Percentiles rank a stretch among this genome's conserved stretches.
Conservation (phyloP, 2,329 filamentous ascomycete species). For the Aspergillus pseudoterreus region DNA sequence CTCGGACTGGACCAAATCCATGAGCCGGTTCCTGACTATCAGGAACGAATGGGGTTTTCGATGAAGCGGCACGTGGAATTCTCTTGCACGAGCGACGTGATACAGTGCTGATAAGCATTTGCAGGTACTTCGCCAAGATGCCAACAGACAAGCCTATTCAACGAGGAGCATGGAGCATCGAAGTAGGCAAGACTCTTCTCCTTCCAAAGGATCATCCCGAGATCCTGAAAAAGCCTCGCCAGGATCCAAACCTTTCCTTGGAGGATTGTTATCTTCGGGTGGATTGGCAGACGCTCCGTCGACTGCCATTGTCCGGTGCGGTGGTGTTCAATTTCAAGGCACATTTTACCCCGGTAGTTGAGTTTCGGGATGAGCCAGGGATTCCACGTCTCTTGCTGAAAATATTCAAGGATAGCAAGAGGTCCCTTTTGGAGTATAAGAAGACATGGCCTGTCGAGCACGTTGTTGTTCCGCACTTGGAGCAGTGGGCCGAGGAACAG, state of each 20-base stretch:
- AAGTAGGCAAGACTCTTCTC: slow-evolving; percentile 70
- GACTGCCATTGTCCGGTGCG: slow-evolving; percentile 70
- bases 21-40: slow-evolving; percentile 71
- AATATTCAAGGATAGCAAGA: slow-evolving; percentile 67
- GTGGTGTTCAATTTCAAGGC: slow-evolving; percentile 89
- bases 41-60: slow-evolving; percentile 80
- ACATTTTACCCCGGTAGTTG: slow-evolving; percentile 69
- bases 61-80: slow-evolving; percentile 66
- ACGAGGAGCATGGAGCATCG: slow-evolving; percentile 78
- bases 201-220: slow-evolving; percentile 68
- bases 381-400: slow-evolving; percentile 66
- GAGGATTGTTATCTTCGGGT: slow-evolving; percentile 67
- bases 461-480: slow-evolving; percentile 62
- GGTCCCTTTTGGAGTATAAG: slow-evolving; percentile 72
- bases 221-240: slow-evolving; percentile 51
- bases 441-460: slow-evolving; percentile 77
- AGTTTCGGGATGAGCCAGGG: slow-evolving; percentile 68
- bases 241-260: slow-evolving; percentile 54
- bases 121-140: slow-evolving; percentile 74
- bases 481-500: slow-evolving; percentile 64
- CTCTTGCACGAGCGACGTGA: not conserved
- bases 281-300: slow-evolving; percentile 82
- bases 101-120: not conserved
- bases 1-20: slow-evolving; percentile 69
- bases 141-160: slow-evolving; percentile 72